Evolutionary conservation across 495 filamentous ascomycete genomes (phyloP), one percentile per base, ranked within the genome.

Genomic region (Sporormia fimetaria): DNA sequence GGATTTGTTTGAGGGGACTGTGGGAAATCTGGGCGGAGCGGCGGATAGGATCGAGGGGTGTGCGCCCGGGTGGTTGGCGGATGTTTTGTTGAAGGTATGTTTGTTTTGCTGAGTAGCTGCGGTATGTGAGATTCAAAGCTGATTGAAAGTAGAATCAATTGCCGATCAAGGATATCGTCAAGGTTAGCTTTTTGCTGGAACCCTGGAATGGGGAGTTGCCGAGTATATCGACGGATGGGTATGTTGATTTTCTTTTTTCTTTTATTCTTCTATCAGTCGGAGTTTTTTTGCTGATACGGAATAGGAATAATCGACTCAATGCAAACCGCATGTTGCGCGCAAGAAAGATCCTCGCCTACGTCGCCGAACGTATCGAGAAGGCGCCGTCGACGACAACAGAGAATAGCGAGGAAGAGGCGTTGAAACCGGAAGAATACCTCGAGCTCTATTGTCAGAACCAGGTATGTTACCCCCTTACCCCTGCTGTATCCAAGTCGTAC

Each of bases 241-340:
- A 52, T 36, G 52, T 51, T 22, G 31, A 38, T 35, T 42, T 44
- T 11, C 30, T n/a, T n/a, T n/a, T n/a, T n/a, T n/a, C n/a, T n/a
- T n/a, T n/a, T n/a, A n/a, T n/a, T n/a, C n/a, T n/a, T n/a, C n/a
- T n/a, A n/a, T n/a, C 23, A 31, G 4, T n/a, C n/a, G n/a, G n/a
- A n/a, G n/a, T n/a, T n/a, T n/a, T n/a, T n/a, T n/a, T 32, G 36
- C 51, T 42, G 44, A 40, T 62, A 42, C 44, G 32, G 40, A 21
- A 31, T 10, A 76, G 79, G 24, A 90, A 85, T 49, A 81, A 84
- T 34, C 76, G 90, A 21, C 70, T 98, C 42, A 98, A 96, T 57
- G 90, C 90, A 21, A 98, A 96, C 55, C 71, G 90, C 21, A 96
- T 98, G 92, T 70, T 98, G 21, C 74, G 90, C 30, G 82, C 87